Conservation (phyloP, 2,329 filamentous ascomycete genomes). For the Xylariaceae sp. region DNA sequence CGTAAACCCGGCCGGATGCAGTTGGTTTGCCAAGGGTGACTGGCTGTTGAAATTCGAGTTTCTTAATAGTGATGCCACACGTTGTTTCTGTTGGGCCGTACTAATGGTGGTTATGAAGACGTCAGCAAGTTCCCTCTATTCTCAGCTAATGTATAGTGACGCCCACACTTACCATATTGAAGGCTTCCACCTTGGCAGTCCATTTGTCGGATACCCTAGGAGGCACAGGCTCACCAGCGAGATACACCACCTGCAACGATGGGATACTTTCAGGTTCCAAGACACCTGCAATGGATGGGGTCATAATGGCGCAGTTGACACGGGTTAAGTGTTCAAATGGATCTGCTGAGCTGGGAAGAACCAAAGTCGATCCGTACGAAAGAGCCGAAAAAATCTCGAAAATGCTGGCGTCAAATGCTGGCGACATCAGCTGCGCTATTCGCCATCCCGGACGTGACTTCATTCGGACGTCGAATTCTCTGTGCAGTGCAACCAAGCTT, state of each 20-base stretch:
- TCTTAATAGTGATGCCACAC: slow-evolving; percentile 33
- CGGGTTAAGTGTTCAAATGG: slow-evolving; percentile 18
- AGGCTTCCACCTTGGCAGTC: slow-evolving; percentile 34
- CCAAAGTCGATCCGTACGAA: slow-evolving; percentile 35
- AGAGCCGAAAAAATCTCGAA: slow-evolving; percentile 36
- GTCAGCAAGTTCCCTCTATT: too few species aligned
- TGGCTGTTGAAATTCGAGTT: slow-evolving; percentile 17
- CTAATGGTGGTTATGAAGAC: too few species aligned
- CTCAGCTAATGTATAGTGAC: too few species aligned
- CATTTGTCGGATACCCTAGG: slow-evolving; percentile 6
- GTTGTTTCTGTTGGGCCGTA: slow-evolving; percentile 41
- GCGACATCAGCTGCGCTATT: slow-evolving; percentile 38
- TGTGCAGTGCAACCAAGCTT: slow-evolving; percentile 33
- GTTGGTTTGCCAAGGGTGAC: slow-evolving; percentile 36
- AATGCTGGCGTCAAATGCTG: slow-evolving; percentile 40
- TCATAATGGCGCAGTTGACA: slow-evolving; percentile 32
- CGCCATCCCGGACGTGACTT: slow-evolving; percentile 28
- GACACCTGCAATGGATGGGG: slow-evolving; percentile 33
- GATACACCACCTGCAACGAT: slow-evolving; percentile 29
- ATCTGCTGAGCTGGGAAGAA: slow-evolving; percentile 30
- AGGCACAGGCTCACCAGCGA: slow-evolving; percentile 20
- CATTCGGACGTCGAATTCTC: slow-evolving; percentile 30
- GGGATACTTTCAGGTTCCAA: slow-evolving; percentile 31
- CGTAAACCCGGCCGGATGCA: slow-evolving; percentile 34
- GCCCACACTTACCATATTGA: slow-evolving; percentile 32